Evolutionary conservation across 257 asterid genomes (phyloP), one percentile per base, ranked within the genome.

Genomic region (Solanum paucissectum): DNA sequence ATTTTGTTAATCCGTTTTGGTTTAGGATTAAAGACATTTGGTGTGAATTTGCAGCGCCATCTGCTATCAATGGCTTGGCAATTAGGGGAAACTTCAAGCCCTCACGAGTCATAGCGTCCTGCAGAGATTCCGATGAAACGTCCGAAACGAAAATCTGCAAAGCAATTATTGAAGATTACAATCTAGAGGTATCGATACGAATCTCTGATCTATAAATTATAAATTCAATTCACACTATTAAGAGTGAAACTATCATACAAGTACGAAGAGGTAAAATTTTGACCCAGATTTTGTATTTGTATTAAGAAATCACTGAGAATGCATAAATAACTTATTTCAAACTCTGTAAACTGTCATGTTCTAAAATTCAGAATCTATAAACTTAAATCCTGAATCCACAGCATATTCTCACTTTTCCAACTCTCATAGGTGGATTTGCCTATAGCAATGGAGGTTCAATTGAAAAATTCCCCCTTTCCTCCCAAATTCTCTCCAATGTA

Each of bases 1-100:
- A 83, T 60, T 32, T 94, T 11, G 83, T 62, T 89, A 96, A 52
- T 0, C 98, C 98, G 69, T 93, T 93, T 83, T 88, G 89, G 36
- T 90, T 93, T 85, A 95, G 90, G 5, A 93, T 93, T 88, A 96
- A 60, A 29, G 64, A 93, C 99, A 96, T 92, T 85, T 92, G 93
- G 89, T 96, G 99, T 36, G 99, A 96, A 25, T 89, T 87, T 2
- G 91, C 92, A 68, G 90, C 89, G 44, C 99, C 99, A 69, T 91
- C 87, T 32, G 98, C 96, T 32, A 90, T 76, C 75, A 92, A 34
- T 2, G 98, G 95, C 91, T 96, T 96, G 7, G 94, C 98, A 73
- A 96, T 94, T 25, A 93, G 90, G 14, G 99, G 98, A 55, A 94
- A 95, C 36, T 75, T 77, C 32, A 92, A 72, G 27, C 86, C 88